Conservation (phyloP, 2,329 filamentous ascomycete species). For the Ceratocystis destructans region DNA sequence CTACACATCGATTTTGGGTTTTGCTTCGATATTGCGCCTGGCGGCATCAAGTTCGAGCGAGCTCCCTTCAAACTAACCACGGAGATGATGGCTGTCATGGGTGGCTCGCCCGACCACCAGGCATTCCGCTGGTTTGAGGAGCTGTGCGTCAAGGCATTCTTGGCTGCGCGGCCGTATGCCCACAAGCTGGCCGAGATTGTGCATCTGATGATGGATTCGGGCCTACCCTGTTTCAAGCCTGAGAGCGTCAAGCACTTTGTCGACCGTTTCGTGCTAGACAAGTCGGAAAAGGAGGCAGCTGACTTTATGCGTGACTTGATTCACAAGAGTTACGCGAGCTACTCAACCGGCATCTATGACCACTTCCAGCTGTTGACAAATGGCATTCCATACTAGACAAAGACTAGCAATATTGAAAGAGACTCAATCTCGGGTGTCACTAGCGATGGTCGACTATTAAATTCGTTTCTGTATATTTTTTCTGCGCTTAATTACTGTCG, state of each 20-base stretch:
- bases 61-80: constrained; percentile 95
- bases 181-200: constrained; percentile 86
- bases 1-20: constrained; percentile 98
- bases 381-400: constrained; percentile 75
- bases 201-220: constrained; percentile 87
- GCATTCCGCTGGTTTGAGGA: constrained; percentile 94
- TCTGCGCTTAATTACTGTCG: neutral
- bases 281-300: constrained; percentile 80
- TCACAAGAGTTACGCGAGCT: constrained; percentile 78
- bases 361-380: constrained; percentile 96
- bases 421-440: too few relatives aligned
- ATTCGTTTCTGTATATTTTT: constrained; percentile 8
- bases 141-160: constrained; percentile 86
- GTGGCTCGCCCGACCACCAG: constrained; percentile 69
- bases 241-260: constrained; percentile 87
- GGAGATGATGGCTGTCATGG: constrained; percentile 99
- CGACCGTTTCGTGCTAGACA: constrained; percentile 84
- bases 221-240: constrained; percentile 93
- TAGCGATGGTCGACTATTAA: neutral
- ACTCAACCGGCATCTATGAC: constrained; percentile 90
- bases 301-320: constrained; percentile 86
- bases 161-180: constrained; percentile 72
- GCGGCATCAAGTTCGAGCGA: constrained; percentile 92
- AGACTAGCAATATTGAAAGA: neutral
- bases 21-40: constrained; percentile 96